phyloP scores from a whole-genome alignment of 75 land plant genomes.

The Picea glauca region DNA sequence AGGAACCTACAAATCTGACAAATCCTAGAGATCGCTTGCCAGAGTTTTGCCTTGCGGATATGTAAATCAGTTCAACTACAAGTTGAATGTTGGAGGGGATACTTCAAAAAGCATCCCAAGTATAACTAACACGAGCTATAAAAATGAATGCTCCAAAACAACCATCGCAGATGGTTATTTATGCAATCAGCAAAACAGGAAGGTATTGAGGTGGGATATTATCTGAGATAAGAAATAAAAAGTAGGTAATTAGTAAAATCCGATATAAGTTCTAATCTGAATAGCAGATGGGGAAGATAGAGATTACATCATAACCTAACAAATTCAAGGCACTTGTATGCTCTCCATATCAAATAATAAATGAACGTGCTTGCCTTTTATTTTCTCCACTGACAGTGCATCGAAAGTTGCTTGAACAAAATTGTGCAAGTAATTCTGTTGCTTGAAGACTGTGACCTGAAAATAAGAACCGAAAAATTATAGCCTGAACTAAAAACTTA shows the following conservation, averaged over 20 bases:
- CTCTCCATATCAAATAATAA: background rate
- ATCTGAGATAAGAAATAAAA: background rate
- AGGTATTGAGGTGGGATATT: background rate
- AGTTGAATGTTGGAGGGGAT: background rate
- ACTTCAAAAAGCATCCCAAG: background rate
- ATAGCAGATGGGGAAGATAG: background rate
- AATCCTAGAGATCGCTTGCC: background rate
- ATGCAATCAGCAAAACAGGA: background rate
- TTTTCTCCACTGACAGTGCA: constrained; percentile 78
- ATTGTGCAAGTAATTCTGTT: constrained; percentile 82
- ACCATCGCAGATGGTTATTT: background rate
- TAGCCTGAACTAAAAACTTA: background rate
- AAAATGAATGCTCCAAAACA: background rate
- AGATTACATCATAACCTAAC: background rate
- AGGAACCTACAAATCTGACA: background rate
- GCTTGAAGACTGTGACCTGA: constrained; percentile 90
- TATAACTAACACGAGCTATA: background rate
- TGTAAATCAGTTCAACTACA: background rate
- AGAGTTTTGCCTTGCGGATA: background rate
- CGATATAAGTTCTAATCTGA: background rate
- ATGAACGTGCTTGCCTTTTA: constrained; percentile 51
- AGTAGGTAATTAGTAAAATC: background rate
- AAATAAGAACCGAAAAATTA: background rate
- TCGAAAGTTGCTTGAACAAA: constrained; percentile 96
- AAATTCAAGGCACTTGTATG: background rate